These are phyloP conservation scores for Neohortaea acidophila DNA, from an alignment of 495 filamentous ascomycete genomes.

Conservation along the genomic window DNA sequence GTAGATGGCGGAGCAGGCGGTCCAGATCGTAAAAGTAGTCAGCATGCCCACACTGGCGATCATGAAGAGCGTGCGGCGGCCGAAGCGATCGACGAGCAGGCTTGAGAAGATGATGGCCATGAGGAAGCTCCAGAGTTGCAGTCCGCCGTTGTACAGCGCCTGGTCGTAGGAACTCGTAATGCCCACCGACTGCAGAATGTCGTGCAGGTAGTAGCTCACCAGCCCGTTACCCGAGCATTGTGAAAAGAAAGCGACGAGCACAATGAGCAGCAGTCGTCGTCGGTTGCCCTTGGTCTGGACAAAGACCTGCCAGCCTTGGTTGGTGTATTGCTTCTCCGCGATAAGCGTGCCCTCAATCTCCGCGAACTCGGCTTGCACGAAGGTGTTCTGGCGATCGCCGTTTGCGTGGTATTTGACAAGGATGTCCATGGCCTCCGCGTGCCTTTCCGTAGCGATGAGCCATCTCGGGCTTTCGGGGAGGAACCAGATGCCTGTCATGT, in stretches of 20 bases:
- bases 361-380: slow-evolving; percentile 43
- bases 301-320: slow-evolving; percentile 10
- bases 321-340: slow-evolving; percentile 16
- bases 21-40: slow-evolving; percentile 18
- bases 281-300: slow-evolving; percentile 15
- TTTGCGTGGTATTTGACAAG: slow-evolving; percentile 34
- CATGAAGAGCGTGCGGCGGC: slow-evolving; percentile 8
- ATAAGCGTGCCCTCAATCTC: slow-evolving; percentile 25
- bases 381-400: slow-evolving; percentile 38
- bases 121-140: slow-evolving; percentile 13
- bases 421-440: slow-evolving; percentile 4
- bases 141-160: slow-evolving; percentile 6
- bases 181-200: slow-evolving; percentile 23
- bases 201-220: slow-evolving; percentile 9
- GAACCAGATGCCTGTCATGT: slow-evolving; percentile 44
- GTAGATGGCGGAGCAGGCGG: slow-evolving; percentile 19
- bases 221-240: slow-evolving; percentile 15
- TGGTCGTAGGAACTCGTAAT: slow-evolving; percentile 13
- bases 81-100: slow-evolving; percentile 7
- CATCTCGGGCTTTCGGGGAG: slow-evolving; percentile 48
- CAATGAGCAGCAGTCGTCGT: slow-evolving; percentile 12
- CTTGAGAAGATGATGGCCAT: slow-evolving; percentile 9
- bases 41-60: slow-evolving; percentile 12
- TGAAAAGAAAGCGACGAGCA: slow-evolving; percentile 9
- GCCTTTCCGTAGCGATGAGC: slow-evolving; percentile 48